phyloP scores from a whole-genome alignment of 2,329 filamentous ascomycete species.

The Phaeosphaeriaceae sp. region DNA sequence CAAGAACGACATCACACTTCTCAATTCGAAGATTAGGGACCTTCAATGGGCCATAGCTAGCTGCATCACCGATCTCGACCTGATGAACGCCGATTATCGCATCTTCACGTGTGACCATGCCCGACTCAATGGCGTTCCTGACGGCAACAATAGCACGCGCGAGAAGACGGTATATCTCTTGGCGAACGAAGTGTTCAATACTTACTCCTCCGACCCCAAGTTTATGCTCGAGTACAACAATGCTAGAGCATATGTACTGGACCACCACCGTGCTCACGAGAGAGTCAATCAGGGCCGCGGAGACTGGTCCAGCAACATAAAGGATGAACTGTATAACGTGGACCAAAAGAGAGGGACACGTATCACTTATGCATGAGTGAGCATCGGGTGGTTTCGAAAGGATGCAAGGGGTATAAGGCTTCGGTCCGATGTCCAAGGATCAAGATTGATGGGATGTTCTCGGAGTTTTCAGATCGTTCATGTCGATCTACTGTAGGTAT shows the following conservation, averaged over 20 bases:
- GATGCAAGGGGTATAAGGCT: too few species aligned
- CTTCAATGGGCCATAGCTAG: not conserved
- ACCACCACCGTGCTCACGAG: conserved; percentile 20
- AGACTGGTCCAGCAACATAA: not conserved
- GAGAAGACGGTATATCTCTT: not conserved
- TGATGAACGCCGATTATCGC: conserved; percentile 3
- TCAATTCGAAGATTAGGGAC: too few species aligned
- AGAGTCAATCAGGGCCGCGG: not conserved
- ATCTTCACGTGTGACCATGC: conserved; percentile 13
- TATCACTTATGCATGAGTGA: not conserved
- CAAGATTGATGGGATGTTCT: not conserved
- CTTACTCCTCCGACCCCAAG: not conserved
- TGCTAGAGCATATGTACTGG: not conserved
- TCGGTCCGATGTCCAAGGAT: too few species aligned
- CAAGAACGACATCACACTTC: not conserved
- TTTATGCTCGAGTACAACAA: conserved; percentile 13
- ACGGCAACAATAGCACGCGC: not conserved
- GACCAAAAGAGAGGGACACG: not conserved
- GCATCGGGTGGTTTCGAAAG: too few species aligned
- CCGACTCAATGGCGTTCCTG: not conserved
- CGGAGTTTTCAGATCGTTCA: not conserved
- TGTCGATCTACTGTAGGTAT: not conserved
- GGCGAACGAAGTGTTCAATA: conserved; percentile 1
- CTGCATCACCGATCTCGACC: conserved; percentile 12
- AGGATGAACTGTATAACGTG: not conserved